Evolutionary conservation across 129 eudicot species (phyloP).

Genomic region (Ambrosia trifida): DNA sequence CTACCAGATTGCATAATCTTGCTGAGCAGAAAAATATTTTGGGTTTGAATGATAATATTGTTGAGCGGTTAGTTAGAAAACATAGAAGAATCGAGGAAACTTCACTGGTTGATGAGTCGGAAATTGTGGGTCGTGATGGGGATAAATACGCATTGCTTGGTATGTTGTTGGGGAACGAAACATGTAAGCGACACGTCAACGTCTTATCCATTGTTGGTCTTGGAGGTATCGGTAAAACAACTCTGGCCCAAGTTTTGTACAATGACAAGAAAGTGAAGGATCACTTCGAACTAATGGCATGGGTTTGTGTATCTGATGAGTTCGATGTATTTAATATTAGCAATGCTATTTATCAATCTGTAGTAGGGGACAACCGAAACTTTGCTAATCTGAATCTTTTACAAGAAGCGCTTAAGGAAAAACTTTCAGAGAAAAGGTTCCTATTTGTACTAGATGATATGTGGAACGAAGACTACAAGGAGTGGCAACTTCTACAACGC

Average conservation of each 20-base stretch:
- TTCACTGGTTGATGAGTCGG: constrained; percentile 18
- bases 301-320: constrained; percentile 48
- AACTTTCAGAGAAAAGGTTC: constrained; percentile 30
- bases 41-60: constrained; percentile 21
- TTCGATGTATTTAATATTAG: constrained; percentile 26
- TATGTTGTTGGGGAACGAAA: background rate
- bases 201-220: constrained; percentile 41
- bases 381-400: constrained; percentile 27
- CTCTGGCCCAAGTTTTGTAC: constrained; percentile 41
- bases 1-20: constrained; percentile 22
- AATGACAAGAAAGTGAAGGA: constrained; percentile 29
- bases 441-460: constrained; percentile 45
- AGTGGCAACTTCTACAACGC: constrained; percentile 33
- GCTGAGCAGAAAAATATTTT: constrained; percentile 24
- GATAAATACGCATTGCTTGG: constrained; percentile 14
- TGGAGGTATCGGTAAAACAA: constrained; percentile 49
- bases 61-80: background rate
- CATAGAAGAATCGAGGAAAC: background rate
- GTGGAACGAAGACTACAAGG: constrained; percentile 42
- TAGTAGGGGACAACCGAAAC: background rate
- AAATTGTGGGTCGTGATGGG: constrained; percentile 32
- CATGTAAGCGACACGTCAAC: background rate
- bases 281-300: constrained; percentile 35
- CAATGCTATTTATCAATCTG: constrained; percentile 26
- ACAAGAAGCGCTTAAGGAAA: constrained; percentile 26